These are phyloP conservation scores for Fraxinus velutina DNA, from an alignment of 305 asterid species.

Conservation along the genomic window DNA sequence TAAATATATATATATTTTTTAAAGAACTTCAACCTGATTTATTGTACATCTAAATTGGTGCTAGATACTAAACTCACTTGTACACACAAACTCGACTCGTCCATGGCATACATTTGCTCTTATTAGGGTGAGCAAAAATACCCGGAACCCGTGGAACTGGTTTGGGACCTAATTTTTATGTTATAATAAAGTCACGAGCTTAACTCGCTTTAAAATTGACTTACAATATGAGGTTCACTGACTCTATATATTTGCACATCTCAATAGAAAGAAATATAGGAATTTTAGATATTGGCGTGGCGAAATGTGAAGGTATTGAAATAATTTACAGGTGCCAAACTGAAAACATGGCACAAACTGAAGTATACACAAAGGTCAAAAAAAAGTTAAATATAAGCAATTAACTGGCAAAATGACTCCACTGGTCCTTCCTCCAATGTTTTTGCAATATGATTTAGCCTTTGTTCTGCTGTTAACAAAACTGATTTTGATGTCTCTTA, in stretches of 20 bases:
- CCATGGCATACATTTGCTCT: not conserved
- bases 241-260: not conserved
- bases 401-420: conserved; percentile 48
- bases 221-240: not conserved
- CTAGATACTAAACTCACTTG: not conserved
- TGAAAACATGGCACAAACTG: not conserved
- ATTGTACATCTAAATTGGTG: not conserved
- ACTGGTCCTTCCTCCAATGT: conserved; percentile 36
- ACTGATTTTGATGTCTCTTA: conserved; percentile 50
- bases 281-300: not conserved
- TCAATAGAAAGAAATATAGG: not conserved
- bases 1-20: not conserved
- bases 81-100: not conserved
- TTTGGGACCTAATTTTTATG: not conserved
- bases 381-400: conserved; percentile 29
- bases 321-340: not conserved
- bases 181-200: not conserved
- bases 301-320: not conserved
- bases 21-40: not conserved
- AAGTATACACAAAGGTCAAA: not conserved
- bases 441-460: conserved; percentile 51
- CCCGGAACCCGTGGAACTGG: not conserved
- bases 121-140: not conserved
- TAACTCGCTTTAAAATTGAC: not conserved
- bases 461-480: conserved; percentile 29